Conservation (phyloP, 2,329 filamentous ascomycete species). For the Bipolaris cookei region DNA sequence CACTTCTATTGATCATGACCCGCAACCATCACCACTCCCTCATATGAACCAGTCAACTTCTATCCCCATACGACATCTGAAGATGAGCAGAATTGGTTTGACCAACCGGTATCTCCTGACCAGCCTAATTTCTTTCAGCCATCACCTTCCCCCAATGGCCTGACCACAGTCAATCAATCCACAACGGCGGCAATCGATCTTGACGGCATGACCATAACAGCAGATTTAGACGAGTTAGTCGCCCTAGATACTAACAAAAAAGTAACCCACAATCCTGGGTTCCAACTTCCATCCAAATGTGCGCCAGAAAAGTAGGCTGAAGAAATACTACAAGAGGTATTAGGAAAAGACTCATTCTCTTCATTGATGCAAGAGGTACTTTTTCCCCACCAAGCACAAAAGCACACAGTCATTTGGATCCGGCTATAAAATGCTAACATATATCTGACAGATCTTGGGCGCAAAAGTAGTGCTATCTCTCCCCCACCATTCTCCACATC, state of each 20-base stretch:
- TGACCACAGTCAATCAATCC: no score
- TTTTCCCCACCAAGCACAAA: neutral
- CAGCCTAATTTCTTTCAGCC: neutral
- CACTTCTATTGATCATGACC: slow-evolving; percentile 22
- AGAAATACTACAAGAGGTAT: slow-evolving; percentile 20
- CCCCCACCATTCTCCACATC: slow-evolving; percentile 41
- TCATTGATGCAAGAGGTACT: slow-evolving; percentile 39
- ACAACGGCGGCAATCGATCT: slow-evolving; percentile 31
- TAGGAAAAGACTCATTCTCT: slow-evolving; percentile 32
- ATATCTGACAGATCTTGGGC: slow-evolving; percentile 34
- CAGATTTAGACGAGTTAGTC: slow-evolving; percentile 12
- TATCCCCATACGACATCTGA: slow-evolving; percentile 7
- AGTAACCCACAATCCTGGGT: slow-evolving; percentile 17
- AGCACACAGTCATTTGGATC: neutral
- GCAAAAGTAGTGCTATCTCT: slow-evolving; percentile 37
- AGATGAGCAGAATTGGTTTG: no score
- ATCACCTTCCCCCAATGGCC: neutral
- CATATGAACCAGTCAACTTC: slow-evolving; percentile 15
- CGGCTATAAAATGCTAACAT: neutral
- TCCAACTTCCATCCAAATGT: slow-evolving; percentile 25
- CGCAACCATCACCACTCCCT: slow-evolving; percentile 23
- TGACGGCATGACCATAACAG: slow-evolving; percentile 43
- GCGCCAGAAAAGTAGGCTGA: slow-evolving; percentile 19
- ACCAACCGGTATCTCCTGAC: neutral
- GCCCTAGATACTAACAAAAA: slow-evolving; percentile 8